Evolutionary conservation across 148 eudicot species (phyloP).

Genomic region (Euryodendron excelsum): DNA sequence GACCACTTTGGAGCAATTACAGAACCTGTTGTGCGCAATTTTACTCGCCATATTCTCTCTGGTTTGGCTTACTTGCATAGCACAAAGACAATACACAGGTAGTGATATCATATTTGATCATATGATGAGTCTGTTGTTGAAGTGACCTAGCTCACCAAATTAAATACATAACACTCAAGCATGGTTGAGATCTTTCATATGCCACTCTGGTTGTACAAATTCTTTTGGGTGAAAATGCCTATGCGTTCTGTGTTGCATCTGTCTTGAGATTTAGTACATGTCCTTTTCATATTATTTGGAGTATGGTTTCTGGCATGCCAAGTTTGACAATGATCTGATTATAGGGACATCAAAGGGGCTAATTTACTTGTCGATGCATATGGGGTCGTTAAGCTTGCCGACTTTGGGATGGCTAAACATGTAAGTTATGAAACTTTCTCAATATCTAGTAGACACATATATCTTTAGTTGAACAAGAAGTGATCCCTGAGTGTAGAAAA

Average conservation of each 20-base stretch:
- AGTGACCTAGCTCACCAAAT: neutral
- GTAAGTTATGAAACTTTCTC: conserved; percentile 39
- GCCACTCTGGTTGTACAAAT: neutral
- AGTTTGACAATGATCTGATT: conserved; percentile 4
- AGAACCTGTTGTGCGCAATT: conserved; percentile 88
- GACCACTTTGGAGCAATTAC: conserved; percentile 89
- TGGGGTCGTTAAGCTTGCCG: conserved; percentile 98
- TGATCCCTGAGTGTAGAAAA: neutral
- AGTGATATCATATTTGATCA: neutral
- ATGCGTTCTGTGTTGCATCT: neutral
- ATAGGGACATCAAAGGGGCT: conserved; percentile 94
- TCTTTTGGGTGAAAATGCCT: neutral
- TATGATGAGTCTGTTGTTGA: neutral
- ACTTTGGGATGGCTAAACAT: conserved; percentile 97
- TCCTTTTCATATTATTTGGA: neutral
- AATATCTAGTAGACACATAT: neutral
- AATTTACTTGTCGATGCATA: conserved; percentile 88
- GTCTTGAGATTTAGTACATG: neutral
- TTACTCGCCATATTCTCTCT: conserved; percentile 89
- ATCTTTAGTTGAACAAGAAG: neutral
- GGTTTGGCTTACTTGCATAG: conserved; percentile 94
- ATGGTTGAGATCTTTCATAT: neutral
- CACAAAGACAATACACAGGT: conserved; percentile 94
- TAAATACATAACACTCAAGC: neutral
- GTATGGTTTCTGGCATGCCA: neutral